Percentiles rank a stretch among this genome's conserved stretches.
These are phyloP conservation scores for Epichloe festucae DNA, from an alignment of 2,329 filamentous ascomycete genomes.

Conservation along the genomic window DNA sequence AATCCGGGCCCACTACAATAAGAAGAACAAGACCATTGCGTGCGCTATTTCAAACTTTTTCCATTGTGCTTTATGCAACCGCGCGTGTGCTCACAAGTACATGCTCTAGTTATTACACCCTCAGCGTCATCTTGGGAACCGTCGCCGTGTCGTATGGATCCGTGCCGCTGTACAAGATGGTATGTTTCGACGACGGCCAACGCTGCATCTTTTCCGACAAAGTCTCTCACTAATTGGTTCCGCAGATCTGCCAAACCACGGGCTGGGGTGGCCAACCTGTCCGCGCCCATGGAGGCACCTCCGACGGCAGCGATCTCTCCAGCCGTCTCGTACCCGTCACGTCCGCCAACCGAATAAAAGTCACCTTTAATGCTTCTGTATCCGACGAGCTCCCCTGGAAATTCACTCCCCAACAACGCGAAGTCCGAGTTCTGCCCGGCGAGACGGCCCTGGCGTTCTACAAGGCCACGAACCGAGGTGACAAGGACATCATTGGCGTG, in stretches of 20 bases:
- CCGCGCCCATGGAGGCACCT: constrained; percentile 52
- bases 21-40: constrained; percentile 52
- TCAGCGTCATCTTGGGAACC: constrained; percentile 67
- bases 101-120: constrained; percentile 50
- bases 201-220: background rate
- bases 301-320: constrained; percentile 50
- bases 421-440: constrained; percentile 87
- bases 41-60: constrained; percentile 10
- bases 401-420: constrained; percentile 89
- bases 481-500: constrained; percentile 91
- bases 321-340: constrained; percentile 69
- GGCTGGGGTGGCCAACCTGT: constrained; percentile 91
- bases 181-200: constrained; percentile 18
- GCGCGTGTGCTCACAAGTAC: background rate
- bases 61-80: background rate
- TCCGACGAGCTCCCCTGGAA: constrained; percentile 96
- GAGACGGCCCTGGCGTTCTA: constrained; percentile 97
- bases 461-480: constrained; percentile 83
- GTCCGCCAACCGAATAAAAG: constrained; percentile 70
- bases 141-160: constrained; percentile 72
- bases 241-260: constrained; percentile 63
- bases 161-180: constrained; percentile 81
- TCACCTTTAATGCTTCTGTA: constrained; percentile 92
- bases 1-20: constrained; percentile 48
- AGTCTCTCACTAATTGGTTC: background rate